phyloP scores from a whole-genome alignment of 495 filamentous ascomycete genomes.

The Aspergillus funiculosus region DNA sequence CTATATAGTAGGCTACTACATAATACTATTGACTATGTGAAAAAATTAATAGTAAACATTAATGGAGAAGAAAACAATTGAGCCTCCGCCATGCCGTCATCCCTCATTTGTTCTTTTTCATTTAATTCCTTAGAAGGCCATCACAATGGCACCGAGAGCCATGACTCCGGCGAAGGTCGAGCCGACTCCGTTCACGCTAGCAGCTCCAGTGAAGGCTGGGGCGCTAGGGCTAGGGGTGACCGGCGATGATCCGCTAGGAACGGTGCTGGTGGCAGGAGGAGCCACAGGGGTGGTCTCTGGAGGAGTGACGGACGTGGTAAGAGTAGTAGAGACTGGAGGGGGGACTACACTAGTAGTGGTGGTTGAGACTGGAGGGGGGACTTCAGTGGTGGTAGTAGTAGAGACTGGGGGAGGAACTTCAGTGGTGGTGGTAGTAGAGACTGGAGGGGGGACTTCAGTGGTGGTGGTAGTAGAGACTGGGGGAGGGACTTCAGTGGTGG shows the following conservation, averaged over 20 bases:
- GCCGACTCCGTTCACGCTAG: conserved; percentile 1
- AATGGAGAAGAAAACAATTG: conserved; percentile 1
- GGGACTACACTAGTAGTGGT: neutral
- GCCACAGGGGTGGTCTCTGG: neutral
- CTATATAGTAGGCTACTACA: neutral
- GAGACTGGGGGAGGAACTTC: too few relatives aligned
- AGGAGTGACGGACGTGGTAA: neutral
- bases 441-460: neutral
- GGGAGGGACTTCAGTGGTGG: neutral
- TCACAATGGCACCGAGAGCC: conserved; percentile 1
- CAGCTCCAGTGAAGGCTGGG: conserved; percentile 9
- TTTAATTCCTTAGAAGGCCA: conserved; percentile 3
- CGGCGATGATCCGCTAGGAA: conserved; percentile 5
- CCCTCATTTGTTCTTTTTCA: neutral
- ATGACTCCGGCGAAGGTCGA: conserved; percentile 9
- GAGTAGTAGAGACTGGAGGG: neutral
- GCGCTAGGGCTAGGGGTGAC: neutral
- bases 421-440: neutral
- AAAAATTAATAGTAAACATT: conserved; percentile 8
- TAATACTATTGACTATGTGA: too few relatives aligned
- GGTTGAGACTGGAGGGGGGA: too few relatives aligned
- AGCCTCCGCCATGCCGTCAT: neutral
- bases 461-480: too few relatives aligned
- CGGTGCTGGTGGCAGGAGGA: neutral
- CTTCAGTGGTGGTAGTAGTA: neutral